Conservation (phyloP, 192 early-diverging fungal genomes). For the Linnemannia elongata region DNA sequence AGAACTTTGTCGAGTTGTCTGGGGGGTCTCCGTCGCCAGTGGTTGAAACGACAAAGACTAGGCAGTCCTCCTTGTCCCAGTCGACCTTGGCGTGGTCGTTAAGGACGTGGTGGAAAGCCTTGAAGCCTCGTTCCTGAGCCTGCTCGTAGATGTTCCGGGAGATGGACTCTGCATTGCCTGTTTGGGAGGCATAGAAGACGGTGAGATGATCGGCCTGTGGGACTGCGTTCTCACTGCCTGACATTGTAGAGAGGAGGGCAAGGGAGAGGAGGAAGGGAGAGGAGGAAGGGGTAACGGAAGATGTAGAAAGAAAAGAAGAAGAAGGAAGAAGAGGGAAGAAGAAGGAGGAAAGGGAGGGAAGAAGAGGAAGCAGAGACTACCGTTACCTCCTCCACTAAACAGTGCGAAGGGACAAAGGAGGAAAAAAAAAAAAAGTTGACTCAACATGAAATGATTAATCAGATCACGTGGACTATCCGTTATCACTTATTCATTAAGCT, state of each 20-base stretch:
- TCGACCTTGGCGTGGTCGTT: conserved; percentile 81
- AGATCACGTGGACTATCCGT: not conserved
- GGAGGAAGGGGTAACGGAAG: not conserved
- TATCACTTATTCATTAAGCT: too few species aligned
- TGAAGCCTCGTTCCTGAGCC: conserved; percentile 79
- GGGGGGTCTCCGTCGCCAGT: conserved; percentile 98
- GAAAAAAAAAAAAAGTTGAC: too few species aligned
- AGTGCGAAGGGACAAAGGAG: too few species aligned
- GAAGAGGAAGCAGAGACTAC: not conserved
- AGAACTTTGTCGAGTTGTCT: conserved; percentile 94
- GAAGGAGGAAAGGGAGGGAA: not conserved
- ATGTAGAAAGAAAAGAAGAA: not conserved
- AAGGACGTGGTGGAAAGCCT: conserved; percentile 70
- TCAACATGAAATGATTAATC: not conserved
- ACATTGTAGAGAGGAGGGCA: not conserved
- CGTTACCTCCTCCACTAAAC: too few species aligned
- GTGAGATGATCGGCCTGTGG: conserved; percentile 49
- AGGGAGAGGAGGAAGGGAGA: not conserved
- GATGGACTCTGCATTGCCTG: conserved; percentile 96
- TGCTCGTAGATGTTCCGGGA: conserved; percentile 85
- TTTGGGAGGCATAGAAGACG: conserved; percentile 91
- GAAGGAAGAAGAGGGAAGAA: too few species aligned
- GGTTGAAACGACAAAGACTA: conserved; percentile 90
- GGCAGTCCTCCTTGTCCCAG: conserved; percentile 63
- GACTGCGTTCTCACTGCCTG: conserved; percentile 9